These are phyloP conservation scores for Dioscorea alata DNA, from an alignment of 106 monocot species.

Conservation along the genomic window DNA sequence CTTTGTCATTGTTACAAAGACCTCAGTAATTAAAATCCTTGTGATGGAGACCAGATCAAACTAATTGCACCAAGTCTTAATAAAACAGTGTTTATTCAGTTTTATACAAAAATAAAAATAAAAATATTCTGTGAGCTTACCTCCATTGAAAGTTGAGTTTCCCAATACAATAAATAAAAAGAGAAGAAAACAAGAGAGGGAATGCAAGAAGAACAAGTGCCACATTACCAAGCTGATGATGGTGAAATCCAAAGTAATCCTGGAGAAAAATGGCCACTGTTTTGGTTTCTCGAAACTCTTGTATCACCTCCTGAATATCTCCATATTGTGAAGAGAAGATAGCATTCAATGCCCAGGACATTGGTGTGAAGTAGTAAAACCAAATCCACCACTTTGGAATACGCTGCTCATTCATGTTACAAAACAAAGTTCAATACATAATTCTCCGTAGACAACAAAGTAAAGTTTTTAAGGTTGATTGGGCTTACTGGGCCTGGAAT, in stretches of 20 bases:
- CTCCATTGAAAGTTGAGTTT: too few species aligned
- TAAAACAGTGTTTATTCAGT: too few species aligned
- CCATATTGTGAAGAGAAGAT: slow-evolving; percentile 68
- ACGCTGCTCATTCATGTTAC: slow-evolving; percentile 28
- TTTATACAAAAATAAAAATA: too few species aligned
- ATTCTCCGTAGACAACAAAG: too few species aligned
- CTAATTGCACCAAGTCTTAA: too few species aligned
- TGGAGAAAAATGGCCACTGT: slow-evolving; percentile 37
- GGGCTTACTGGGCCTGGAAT: too few species aligned
- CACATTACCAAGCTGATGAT: slow-evolving; percentile 29
- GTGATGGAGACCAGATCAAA: too few species aligned
- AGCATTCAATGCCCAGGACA: slow-evolving; percentile 54
- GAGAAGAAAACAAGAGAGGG: slow-evolving; percentile 38
- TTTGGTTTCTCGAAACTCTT: slow-evolving; percentile 51
- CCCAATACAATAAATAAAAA: slow-evolving; percentile 27
- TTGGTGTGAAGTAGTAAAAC: slow-evolving; percentile 53
- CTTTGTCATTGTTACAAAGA: too few species aligned
- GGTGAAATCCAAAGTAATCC: slow-evolving; percentile 59
- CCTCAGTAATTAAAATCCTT: too few species aligned
- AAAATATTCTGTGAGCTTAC: too few species aligned
- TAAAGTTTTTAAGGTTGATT: too few species aligned
- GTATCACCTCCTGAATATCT: slow-evolving; percentile 32
- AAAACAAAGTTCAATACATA: neutral
- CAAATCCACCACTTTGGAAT: slow-evolving; percentile 89
- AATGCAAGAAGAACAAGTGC: slow-evolving; percentile 29